A percentile compares a stretch with the other conserved stretches of the same genome.
Evolutionary conservation across 768 basidiomycete genomes (phyloP).

Genomic region (Lyophyllum semitale): DNA sequence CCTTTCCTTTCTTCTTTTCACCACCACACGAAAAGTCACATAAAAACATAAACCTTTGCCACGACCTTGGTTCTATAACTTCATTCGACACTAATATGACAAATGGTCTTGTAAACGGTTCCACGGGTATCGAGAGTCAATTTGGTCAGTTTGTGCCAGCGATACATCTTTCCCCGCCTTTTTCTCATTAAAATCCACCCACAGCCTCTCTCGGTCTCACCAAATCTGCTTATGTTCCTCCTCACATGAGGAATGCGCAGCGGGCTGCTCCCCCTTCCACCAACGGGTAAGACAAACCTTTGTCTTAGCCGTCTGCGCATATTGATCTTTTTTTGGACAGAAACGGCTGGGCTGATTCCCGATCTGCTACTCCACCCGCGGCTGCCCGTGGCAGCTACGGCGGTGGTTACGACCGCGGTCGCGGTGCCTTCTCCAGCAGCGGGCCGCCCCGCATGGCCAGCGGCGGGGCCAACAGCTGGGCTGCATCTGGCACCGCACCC

Average conservation of each 20-base stretch:
- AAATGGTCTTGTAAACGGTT: conserved; percentile 88
- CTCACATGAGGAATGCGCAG: conserved; percentile 84
- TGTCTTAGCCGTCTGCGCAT: conserved; percentile 9
- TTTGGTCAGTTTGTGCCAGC: conserved; percentile 54
- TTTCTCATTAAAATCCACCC: conserved; percentile 6
- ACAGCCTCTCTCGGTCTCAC: conserved; percentile 77
- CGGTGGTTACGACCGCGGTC: conserved; percentile 42
- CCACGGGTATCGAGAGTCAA: conserved; percentile 69
- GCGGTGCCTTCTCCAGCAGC: conserved; percentile 38
- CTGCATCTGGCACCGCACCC: conserved; percentile 29
- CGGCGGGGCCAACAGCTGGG: conserved; percentile 48
- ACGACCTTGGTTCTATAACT: conserved; percentile 27
- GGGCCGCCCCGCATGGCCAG: conserved; percentile 44
- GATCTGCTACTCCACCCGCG: conserved; percentile 62
- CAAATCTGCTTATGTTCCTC: conserved; percentile 86
- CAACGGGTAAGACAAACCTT: conserved; percentile 50
- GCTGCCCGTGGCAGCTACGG: conserved; percentile 47
- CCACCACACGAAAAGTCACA: conserved; percentile 19
- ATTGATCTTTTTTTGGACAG: conserved; percentile 24
- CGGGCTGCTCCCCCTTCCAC: conserved; percentile 73
- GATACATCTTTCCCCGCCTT: conserved; percentile 5
- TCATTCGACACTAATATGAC: conserved; percentile 64
- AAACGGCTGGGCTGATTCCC: conserved; percentile 78
- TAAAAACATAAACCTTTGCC: conserved; percentile 24
- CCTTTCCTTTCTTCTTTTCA: conserved; percentile 21